Evolutionary conservation across 768 basidiomycete genomes (phyloP), one percentile per base, ranked within the genome.

Genomic region (Amanita exitialis): DNA sequence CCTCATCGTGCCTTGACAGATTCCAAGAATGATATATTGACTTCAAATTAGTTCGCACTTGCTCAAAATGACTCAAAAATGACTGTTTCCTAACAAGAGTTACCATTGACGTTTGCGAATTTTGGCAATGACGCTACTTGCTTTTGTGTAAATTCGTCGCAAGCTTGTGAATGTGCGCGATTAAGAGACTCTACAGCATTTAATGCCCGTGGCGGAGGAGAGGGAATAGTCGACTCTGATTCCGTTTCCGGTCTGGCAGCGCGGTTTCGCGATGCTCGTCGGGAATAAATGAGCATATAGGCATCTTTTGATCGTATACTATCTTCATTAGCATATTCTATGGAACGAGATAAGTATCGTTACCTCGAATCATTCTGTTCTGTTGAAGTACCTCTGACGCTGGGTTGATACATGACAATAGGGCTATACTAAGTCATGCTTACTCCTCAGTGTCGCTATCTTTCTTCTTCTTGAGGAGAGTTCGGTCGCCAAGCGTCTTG

Each of bases 261-360:
- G 16, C 1, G 32, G 20, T 25, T 23, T 18, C 12, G 49, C 18
- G 16, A 36, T 16, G 55, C 53, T 44, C 70, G 73, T 9, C 80
- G 78, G 34, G 79, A 76, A 65, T 97, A 98, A 49, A 98, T 83
- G 28, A 97, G 75, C 92, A 97, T 95, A 66, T 98, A 96, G 5
- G 90, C 91, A 58, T 96, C 91, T 66, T 78, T 86, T 1, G 91
- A 92, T 2, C 78, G 72, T 56, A 86, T 74, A 35, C 75, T 51
- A 16, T 9, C 18, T 30, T 36, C 30, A 32, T 78, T 57, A 47
- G 53, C 20, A 48, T 58, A 54, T 27, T 32, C 37, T 27, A 43
- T 50, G 44, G 32, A 51, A 27, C 20, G 28, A 46, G 10, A 38
- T 18, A 27, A 6, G 3, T n/a, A 9, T 15, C 23, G 15, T 18